phyloP scores from a whole-genome alignment of 2,329 filamentous ascomycete species.

The Thielaviopsis musarum region DNA sequence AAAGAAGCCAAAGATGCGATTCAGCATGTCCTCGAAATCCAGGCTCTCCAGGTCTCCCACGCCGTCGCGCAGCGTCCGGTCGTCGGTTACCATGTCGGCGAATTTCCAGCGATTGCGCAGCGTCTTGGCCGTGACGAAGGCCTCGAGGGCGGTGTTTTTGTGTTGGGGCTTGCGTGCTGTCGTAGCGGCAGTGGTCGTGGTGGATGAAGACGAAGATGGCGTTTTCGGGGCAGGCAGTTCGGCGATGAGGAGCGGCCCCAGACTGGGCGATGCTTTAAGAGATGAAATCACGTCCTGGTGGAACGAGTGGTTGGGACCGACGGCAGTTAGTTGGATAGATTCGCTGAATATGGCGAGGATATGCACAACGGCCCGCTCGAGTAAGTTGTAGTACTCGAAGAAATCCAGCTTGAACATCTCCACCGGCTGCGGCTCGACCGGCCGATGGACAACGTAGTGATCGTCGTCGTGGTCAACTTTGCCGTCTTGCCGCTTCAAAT shows the following conservation, averaged over 20 bases:
- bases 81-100: constrained; percentile 31
- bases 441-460: constrained; percentile 12
- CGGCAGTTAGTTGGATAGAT: constrained; percentile 20
- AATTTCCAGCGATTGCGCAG: constrained; percentile 59
- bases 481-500: background rate
- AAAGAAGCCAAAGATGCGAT: constrained; percentile 38
- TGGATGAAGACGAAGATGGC: background rate
- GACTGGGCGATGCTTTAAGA: constrained; percentile 30
- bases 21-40: constrained; percentile 43
- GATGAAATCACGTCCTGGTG: constrained; percentile 53
- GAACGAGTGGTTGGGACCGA: constrained; percentile 32
- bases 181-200: too few species aligned
- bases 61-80: constrained; percentile 3
- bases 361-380: constrained; percentile 54
- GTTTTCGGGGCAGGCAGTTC: background rate
- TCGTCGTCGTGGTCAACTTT: constrained; percentile 14
- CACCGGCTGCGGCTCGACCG: constrained; percentile 31
- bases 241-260: constrained; percentile 31
- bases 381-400: constrained; percentile 57
- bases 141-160: constrained; percentile 26
- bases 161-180: too few species aligned
- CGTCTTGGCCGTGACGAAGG: constrained; percentile 50
- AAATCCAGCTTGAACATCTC: constrained; percentile 63
- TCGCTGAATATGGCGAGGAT: constrained; percentile 48
- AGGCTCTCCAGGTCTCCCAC: constrained; percentile 36